These are phyloP conservation scores for Cubamyces sp. DNA, from an alignment of 768 basidiomycete genomes.

Conservation along the genomic window DNA sequence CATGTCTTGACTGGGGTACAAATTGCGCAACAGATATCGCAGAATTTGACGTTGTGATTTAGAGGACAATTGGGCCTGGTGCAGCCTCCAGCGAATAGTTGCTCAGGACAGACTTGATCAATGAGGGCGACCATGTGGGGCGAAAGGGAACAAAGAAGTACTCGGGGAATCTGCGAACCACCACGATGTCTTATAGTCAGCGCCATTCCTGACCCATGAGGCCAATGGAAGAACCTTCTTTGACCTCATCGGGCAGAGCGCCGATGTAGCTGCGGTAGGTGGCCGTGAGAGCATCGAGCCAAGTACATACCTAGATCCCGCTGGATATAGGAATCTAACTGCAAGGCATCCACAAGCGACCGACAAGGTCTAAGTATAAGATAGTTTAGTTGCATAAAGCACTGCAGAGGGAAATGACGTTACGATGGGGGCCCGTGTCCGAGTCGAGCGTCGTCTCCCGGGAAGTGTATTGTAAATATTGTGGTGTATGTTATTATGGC, in stretches of 20 bases:
- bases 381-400: too few species aligned
- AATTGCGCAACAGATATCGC: conserved; percentile 28
- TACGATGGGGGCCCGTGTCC: too few species aligned
- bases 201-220: not conserved
- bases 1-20: conserved; percentile 8
- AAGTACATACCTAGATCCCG: not conserved
- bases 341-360: too few species aligned
- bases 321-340: too few species aligned
- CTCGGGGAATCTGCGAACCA: not conserved
- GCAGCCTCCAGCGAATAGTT: conserved; percentile 26
- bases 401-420: too few species aligned
- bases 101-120: conserved; percentile 12
- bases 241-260: not conserved
- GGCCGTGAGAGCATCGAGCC: not conserved
- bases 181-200: not conserved
- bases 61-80: conserved; percentile 16
- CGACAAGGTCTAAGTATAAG: too few species aligned
- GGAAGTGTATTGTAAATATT: too few species aligned
- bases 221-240: not conserved
- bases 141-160: not conserved
- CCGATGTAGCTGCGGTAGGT: not conserved
- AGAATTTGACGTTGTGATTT: conserved; percentile 29
- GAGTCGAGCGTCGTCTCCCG: too few species aligned
- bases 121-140: not conserved
- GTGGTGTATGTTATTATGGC: too few species aligned